phyloP scores from a whole-genome alignment of 805 yeast species.

The Saccharomycopsis sp. region DNA sequence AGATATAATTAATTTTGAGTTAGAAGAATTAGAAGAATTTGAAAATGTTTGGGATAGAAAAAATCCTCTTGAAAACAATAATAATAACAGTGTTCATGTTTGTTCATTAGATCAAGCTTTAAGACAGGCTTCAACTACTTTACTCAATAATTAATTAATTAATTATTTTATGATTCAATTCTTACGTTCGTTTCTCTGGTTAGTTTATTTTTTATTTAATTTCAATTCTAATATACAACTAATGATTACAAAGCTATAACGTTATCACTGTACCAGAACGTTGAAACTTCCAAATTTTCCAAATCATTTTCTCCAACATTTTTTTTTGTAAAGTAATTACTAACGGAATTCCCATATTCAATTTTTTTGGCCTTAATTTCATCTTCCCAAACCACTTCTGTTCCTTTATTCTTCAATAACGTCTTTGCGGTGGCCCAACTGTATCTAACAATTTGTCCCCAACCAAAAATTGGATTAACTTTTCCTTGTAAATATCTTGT shows the following conservation, averaged over 20 bases:
- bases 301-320: constrained; percentile 6
- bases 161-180: background rate
- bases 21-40: constrained; percentile 7
- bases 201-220: background rate
- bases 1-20: constrained; percentile 1
- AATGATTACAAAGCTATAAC: no score
- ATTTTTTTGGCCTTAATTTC: constrained; percentile 26
- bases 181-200: background rate
- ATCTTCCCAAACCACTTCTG: constrained; percentile 51
- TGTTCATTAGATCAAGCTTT: constrained; percentile 11
- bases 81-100: background rate
- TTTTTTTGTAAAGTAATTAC: constrained; percentile 10
- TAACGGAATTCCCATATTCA: constrained; percentile 22
- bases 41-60: constrained; percentile 7
- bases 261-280: constrained; percentile 23
- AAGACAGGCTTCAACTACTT: background rate
- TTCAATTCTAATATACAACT: no score
- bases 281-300: constrained; percentile 19
- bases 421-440: constrained; percentile 94
- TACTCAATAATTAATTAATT: no score
- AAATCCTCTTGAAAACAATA: background rate
- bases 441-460: constrained; percentile 68
- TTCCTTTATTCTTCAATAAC: constrained; percentile 43
- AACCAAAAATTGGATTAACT: constrained; percentile 73
- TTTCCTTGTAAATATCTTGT: constrained; percentile 55